These are phyloP conservation scores for Trichosporon coremiiforme DNA, from an alignment of 1,284 basidiomycete species.

Conservation along the genomic window DNA sequence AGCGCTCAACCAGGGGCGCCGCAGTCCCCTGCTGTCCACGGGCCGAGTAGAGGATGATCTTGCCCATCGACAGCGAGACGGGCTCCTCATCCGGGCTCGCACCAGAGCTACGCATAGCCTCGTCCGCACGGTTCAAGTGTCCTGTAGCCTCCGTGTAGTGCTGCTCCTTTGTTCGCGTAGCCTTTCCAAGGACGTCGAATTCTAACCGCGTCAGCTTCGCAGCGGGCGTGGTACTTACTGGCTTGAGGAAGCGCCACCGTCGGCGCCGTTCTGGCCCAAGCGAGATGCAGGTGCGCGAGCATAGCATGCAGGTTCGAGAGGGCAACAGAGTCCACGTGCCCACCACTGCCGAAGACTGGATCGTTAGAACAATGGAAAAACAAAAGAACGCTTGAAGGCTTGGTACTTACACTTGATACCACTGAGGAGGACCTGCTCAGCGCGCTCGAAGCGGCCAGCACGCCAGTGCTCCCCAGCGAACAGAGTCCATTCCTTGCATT, in stretches of 20 bases:
- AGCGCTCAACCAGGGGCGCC: constrained; percentile 73
- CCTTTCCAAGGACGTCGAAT: constrained; percentile 66
- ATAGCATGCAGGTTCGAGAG: constrained; percentile 69
- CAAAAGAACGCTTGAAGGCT: not conserved
- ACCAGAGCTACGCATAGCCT: constrained; percentile 61
- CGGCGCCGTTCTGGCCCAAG: constrained; percentile 75
- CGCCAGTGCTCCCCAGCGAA: constrained; percentile 56
- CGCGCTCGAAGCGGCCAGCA: constrained; percentile 43
- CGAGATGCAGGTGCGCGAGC: constrained; percentile 78
- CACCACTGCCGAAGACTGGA: constrained; percentile 39
- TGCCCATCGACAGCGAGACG: constrained; percentile 45
- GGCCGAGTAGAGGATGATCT: constrained; percentile 73
- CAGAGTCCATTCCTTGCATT: constrained; percentile 55
- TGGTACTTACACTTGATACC: constrained; percentile 53
- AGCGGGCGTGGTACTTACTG: constrained; percentile 61
- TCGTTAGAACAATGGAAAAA: constrained; percentile 15
- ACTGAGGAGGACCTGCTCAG: constrained; percentile 48
- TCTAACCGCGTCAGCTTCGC: constrained; percentile 58
- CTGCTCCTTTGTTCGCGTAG: constrained; percentile 66
- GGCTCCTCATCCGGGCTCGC: constrained; percentile 45
- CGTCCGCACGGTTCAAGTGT: constrained; percentile 70
- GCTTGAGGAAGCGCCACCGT: constrained; percentile 72
- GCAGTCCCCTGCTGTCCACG: constrained; percentile 77
- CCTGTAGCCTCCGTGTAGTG: constrained; percentile 67
- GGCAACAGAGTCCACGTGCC: constrained; percentile 55